These are phyloP conservation scores for Spergularia azorica DNA, from an alignment of 179 eudicot species.

Conservation along the genomic window DNA sequence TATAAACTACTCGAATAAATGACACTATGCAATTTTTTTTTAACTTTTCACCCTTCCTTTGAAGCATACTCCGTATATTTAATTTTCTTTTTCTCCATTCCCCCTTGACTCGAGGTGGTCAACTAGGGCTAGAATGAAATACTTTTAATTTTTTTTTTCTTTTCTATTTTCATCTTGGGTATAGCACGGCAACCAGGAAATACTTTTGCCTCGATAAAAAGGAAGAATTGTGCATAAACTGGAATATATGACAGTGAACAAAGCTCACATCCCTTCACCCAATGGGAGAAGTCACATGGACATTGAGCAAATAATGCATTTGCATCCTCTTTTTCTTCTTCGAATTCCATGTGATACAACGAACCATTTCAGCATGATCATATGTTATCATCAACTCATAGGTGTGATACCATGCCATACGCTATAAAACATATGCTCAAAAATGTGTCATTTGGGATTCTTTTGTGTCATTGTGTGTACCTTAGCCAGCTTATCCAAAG, in stretches of 20 bases:
- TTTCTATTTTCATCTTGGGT: background rate
- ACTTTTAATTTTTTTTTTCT: too few relatives aligned
- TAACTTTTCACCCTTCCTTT: too few relatives aligned
- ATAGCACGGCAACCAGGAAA: slow-evolving; percentile 6
- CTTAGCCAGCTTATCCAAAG: slow-evolving; percentile 5
- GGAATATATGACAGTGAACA: slow-evolving; percentile 19
- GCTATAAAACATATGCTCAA: slow-evolving; percentile 22
- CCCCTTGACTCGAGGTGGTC: slow-evolving; percentile 28
- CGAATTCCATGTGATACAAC: slow-evolving; percentile 22
- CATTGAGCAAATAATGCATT: background rate
- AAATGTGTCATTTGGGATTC: slow-evolving; percentile 17
- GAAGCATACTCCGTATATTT: too few relatives aligned
- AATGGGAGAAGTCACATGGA: slow-evolving; percentile 31
- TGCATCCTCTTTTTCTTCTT: background rate
- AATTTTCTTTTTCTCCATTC: too few relatives aligned
- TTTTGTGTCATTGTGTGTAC: slow-evolving; percentile 5
- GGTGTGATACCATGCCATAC: slow-evolving; percentile 19
- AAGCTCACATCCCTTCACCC: slow-evolving; percentile 34
- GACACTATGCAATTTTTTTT: too few relatives aligned
- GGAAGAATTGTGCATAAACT: background rate
- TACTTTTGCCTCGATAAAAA: slow-evolving; percentile 1
- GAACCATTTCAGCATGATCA: too few relatives aligned
- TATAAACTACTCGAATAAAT: too few relatives aligned
- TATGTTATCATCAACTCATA: too few relatives aligned
- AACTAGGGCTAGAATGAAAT: background rate